Evolutionary conservation across 2,329 filamentous ascomycete species (phyloP), one percentile per base, ranked within the genome.

Genomic region (Scortechinia acanthostroma): DNA sequence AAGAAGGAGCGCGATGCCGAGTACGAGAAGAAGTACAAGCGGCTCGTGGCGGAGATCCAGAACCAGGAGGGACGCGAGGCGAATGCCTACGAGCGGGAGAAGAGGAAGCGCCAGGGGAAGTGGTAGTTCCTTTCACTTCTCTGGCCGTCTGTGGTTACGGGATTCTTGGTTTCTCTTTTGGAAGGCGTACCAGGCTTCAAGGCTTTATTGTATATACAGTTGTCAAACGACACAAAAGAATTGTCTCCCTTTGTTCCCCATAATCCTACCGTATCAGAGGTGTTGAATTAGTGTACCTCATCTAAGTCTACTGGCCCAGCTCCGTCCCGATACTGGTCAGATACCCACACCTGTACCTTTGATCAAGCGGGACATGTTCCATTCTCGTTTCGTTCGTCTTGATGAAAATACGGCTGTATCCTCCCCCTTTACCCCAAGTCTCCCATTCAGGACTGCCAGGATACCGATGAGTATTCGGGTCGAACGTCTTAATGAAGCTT

Each of bases 1-100:
- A 97, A 97, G 82, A 95, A 91, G 76, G 87, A 88, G 69, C 84
- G 81, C 69, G 93, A 97, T 71, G 80, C 79, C 47, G 90, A 88
- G 52, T 97, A 98, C 73, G 91, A 97, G 73, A 88, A 87, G 74
- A 97, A 97, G 76, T 95, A 91, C 72, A 88, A 86, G 74, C 80
- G 86, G 52, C 73, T 98, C 49, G 81, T 97, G 54, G 88, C 91
- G 6, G 91, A 96, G 75, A 96, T 98, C 56, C 91, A 98, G 69
- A 88, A 86, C 53, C 86, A 95, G 68, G 93, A 96, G 64, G 91
- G 91, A 1, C 72, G 76, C 47, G 91, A 93, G 64, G 76, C 80
- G 37, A 97, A 97, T 66, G 78, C 76, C 43, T 97, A 97, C 74
- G 91, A 94, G 67, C 76, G 85, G 56, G 89, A 94, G 73, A 93